phyloP scores from a whole-genome alignment of 2,329 filamentous ascomycete genomes.

The Cladophialophora carrionii region DNA sequence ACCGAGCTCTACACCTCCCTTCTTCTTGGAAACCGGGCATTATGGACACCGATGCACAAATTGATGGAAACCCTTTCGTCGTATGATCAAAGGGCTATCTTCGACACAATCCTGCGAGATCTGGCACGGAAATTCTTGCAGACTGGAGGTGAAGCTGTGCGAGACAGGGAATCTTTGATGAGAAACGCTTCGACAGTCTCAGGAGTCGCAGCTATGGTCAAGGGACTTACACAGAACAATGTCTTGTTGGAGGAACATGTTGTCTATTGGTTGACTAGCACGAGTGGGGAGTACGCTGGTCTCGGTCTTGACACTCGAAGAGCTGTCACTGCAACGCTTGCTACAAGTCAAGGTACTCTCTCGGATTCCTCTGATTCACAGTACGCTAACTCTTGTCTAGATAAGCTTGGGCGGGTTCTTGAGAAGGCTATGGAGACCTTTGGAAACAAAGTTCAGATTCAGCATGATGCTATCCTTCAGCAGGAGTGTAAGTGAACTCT shows the following conservation, averaged over 20 bases:
- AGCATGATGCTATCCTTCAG: constrained; percentile 78
- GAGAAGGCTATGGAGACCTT: constrained; percentile 74
- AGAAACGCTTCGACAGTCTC: constrained; percentile 50
- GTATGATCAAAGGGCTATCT: constrained; percentile 54
- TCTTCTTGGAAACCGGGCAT: constrained; percentile 41
- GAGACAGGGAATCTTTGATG: constrained; percentile 18
- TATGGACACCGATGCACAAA: constrained; percentile 42
- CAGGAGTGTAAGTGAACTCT: constrained; percentile 71
- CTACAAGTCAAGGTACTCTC: constrained; percentile 54
- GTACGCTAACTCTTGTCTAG: constrained; percentile 43
- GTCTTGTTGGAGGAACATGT: constrained; percentile 59
- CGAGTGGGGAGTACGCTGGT: constrained; percentile 67
- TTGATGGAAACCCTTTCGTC: constrained; percentile 51
- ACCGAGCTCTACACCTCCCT: constrained; percentile 47
- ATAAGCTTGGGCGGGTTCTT: constrained; percentile 59
- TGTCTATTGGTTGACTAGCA: constrained; percentile 66
- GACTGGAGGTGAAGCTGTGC: constrained; percentile 29
- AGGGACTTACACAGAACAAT: constrained; percentile 54
- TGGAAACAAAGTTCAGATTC: constrained; percentile 83
- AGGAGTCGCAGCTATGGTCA: constrained; percentile 63
- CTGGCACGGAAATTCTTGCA: constrained; percentile 48
- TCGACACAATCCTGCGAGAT: constrained; percentile 53
- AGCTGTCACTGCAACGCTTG: constrained; percentile 64
- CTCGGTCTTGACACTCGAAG: constrained; percentile 68
- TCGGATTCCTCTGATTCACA: not conserved